Base-by-base conservation (phyloP, 805 yeast species). In the Zygosaccharomyces pseudorouxii region DNA sequence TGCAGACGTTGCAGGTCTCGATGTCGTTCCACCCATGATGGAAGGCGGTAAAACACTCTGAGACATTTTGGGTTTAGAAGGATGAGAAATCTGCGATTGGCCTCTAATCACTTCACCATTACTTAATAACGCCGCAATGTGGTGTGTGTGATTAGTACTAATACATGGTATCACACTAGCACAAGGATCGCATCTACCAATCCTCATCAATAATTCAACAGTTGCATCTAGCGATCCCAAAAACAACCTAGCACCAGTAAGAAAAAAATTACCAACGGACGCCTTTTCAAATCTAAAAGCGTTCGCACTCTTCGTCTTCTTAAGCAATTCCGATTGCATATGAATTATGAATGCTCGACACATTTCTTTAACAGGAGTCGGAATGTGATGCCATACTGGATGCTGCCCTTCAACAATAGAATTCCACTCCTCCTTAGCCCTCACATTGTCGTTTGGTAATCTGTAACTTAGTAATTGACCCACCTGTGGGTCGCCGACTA, bases 41-140 rank as follows among this genome's bases (percentile, higher is more conserved):
- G 33, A 68, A 62, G 30, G 64, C 33, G 23, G 43, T 27, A 46
- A 38, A 22, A 38, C 33, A 19, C 48, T 45, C 25, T 42, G 35
- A 63, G 43, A 25, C 25, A 49, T 25, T 31, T 40, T 40, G 7
- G 56, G 54, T 39, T 48, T 51, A 28, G 67, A 66, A 1, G 98
- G 98, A 67, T 90, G 98, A 1, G 96, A 88, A 9, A 90, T 90
- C 61, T 89, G 96, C 3, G 92, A 84, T 64, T 90, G 98, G 10
- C 98, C 98, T 0, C 90, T 84, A 30, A 90, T 82, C 2, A 84
- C 72, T 3, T 76, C 71, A 2, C 95, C 96, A 64, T 87, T 78
- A 29, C 71, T 69, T 38, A 90, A 71, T 25, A 77, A 56, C 0
- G 96, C 97, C 43, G 92, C 82, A 23, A 90, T 89, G 59, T 89